Evolutionary conservation across 2,329 filamentous ascomycete species (phyloP).

Genomic region (Alternaria brassicicola): DNA sequence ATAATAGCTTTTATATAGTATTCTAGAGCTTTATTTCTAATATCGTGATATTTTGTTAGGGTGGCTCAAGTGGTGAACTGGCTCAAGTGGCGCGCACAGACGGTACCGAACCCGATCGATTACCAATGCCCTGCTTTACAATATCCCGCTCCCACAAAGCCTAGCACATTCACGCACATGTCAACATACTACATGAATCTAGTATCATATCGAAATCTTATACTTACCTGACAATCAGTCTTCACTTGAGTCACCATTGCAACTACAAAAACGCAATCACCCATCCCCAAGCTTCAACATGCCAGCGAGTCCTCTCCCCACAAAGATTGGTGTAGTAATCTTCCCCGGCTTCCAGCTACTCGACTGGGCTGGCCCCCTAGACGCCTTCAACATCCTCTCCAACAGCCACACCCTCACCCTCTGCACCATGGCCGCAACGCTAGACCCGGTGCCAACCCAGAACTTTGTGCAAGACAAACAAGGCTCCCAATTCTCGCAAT

Average conservation of each 20-base stretch:
- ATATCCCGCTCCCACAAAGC: conserved; percentile 1
- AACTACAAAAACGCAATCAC: neutral
- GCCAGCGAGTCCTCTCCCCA: conserved; percentile 22
- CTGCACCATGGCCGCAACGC: conserved; percentile 41
- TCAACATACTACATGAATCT: too few species aligned
- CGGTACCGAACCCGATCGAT: conserved; percentile 5
- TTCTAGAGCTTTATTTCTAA: too few species aligned
- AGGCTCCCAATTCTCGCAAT: conserved; percentile 43
- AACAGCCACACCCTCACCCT: conserved; percentile 34
- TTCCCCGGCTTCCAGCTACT: conserved; percentile 49
- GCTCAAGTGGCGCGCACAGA: too few species aligned
- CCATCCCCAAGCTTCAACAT: neutral
- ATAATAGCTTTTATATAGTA: too few species aligned
- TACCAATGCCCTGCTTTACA: conserved; percentile 7
- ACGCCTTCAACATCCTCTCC: conserved; percentile 53
- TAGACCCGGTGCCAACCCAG: conserved; percentile 44
- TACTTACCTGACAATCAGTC: neutral
- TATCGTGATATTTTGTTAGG: too few species aligned
- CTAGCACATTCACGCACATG: neutral
- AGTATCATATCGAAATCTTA: neutral
- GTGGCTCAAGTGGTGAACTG: too few species aligned
- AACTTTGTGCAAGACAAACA: conserved; percentile 14
- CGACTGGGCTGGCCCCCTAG: conserved; percentile 54
- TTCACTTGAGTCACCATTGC: neutral
- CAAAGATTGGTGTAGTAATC: conserved; percentile 42